Evolutionary conservation across 768 basidiomycete genomes (phyloP), one percentile per base, ranked within the genome.

Genomic region (Boletus pseudo-olivaceus): DNA sequence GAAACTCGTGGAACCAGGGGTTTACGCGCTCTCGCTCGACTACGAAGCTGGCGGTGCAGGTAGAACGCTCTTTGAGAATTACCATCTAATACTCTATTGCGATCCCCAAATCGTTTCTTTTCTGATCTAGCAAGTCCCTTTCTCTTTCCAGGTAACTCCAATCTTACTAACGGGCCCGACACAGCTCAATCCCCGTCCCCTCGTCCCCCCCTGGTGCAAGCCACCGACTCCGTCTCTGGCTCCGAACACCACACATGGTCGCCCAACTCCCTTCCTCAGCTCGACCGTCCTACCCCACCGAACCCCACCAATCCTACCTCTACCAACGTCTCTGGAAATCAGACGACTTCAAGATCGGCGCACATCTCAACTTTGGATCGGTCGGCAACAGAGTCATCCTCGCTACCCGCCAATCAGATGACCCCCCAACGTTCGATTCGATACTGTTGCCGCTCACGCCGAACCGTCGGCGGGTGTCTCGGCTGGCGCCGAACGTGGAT

Each of bases 251-350:
- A 15, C 67, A 37, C 47, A 5, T 8, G 9, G 15, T 14, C 8
- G 12, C n/a, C 9, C 33, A 34, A 10, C n/a, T 32, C 64, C 45
- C 32, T 68, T 38, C 72, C 65, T 51, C 61, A 61, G 15, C 65
- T 74, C 75, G 19, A 1, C 6, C 46, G 10, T 7, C 33, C 17
- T 7, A 35, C 20, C 19, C 61, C 69, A 70, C 47, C 51, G 78
- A 80, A 51, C 77, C 82, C 3, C 81, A 77, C 62, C 68, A 80
- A 50, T 78, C 82, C 3, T 81, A 77, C 62, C 67, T 82, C 53
- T 87, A 81, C 67, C 84, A 85, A 59, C 81, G 85, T 19, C 72
- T 88, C 63, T 87, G 81, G 79, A 84, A 84, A 67, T 74, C 73
- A 20, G 85, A 87, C 61, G 68, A 72, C 15, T 82, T 87, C 66